Conservation (phyloP, 1,284 basidiomycete genomes). For the Pseudozyma tsukubaensis region DNA sequence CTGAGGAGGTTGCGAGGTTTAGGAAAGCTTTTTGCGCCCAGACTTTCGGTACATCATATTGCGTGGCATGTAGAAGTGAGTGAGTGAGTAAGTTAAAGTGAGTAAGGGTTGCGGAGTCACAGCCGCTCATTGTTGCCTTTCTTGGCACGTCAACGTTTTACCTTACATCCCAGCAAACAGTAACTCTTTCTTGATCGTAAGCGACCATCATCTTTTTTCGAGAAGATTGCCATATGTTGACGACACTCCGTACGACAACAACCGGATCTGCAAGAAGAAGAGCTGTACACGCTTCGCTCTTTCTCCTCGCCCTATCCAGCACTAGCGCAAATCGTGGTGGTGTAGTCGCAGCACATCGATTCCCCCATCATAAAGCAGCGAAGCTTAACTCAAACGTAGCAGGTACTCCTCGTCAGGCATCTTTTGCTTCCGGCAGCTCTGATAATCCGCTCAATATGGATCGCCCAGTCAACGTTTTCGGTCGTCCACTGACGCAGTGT, state of each 20-base stretch:
- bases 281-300: conserved; percentile 8
- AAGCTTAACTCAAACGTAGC: conserved; percentile 8
- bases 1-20: too few species aligned
- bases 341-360: conserved; percentile 4
- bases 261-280: conserved; percentile 2
- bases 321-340: background rate
- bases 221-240: conserved; percentile 17
- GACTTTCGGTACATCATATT: too few species aligned
- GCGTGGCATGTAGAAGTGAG: too few species aligned
- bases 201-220: background rate
- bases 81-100: too few species aligned
- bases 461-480: conserved; percentile 53
- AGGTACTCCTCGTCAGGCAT: conserved; percentile 27
- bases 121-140: background rate
- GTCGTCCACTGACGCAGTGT: conserved; percentile 43
- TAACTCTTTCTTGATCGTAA: background rate
- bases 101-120: too few species aligned
- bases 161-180: too few species aligned
- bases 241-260: conserved; percentile 7
- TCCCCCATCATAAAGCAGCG: conserved; percentile 20
- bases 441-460: conserved; percentile 50
- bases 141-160: too few species aligned
- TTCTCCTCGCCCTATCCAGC: conserved; percentile 18
- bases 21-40: too few species aligned
- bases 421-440: conserved; percentile 18